A percentile compares a stretch with the other conserved stretches of the same genome.
Conservation (phyloP, 2,329 filamentous ascomycete species). For the Zasmidium angulare region DNA sequence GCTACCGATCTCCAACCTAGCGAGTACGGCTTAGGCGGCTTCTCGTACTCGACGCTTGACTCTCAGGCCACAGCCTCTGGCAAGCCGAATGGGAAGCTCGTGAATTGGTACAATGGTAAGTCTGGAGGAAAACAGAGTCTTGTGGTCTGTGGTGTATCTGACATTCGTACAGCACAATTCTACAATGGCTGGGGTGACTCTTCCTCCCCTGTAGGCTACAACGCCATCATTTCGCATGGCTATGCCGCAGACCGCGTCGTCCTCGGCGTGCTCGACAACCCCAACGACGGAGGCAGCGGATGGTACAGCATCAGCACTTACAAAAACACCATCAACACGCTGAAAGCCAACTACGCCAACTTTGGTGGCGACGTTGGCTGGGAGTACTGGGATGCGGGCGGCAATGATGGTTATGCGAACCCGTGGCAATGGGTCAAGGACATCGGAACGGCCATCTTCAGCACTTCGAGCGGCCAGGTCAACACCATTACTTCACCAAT, state of each 20-base stretch:
- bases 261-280: constrained; percentile 28
- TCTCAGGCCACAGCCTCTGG: constrained; percentile 19
- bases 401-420: constrained; percentile 11
- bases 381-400: constrained; percentile 33
- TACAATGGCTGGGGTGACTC: constrained; percentile 31
- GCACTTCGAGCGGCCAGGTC: not conserved
- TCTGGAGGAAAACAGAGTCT: too few species aligned
- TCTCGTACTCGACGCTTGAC: constrained; percentile 26
- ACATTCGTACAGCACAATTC: not conserved
- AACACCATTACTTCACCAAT: constrained; percentile 2
- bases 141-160: too few species aligned
- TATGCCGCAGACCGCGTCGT: constrained; percentile 26
- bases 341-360: constrained; percentile 24
- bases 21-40: constrained; percentile 25
- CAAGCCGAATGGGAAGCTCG: constrained; percentile 29
- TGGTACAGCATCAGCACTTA: constrained; percentile 24
- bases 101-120: constrained; percentile 31
- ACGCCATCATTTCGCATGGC: constrained; percentile 26
- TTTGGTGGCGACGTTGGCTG: constrained; percentile 31
- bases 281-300: constrained; percentile 28
- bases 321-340: constrained; percentile 19
- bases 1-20: constrained; percentile 25
- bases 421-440: constrained; percentile 24
- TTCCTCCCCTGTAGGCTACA: constrained; percentile 25
- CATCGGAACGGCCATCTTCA: constrained; percentile 20